Evolutionary conservation across 1,284 basidiomycete genomes (phyloP).

Genomic region (Ceraceosorus guamensis): DNA sequence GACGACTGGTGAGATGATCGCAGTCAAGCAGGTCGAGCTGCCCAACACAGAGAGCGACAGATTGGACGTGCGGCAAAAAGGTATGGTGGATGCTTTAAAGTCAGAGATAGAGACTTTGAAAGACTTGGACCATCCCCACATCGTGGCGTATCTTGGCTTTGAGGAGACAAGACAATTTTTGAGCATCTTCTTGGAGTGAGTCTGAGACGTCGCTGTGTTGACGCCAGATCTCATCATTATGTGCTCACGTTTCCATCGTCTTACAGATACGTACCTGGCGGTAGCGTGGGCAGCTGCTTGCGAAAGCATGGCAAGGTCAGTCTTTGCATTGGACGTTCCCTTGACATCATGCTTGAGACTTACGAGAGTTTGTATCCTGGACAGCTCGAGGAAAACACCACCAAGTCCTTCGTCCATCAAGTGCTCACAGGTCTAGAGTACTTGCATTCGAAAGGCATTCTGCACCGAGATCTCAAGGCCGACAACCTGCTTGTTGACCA

Average conservation of each 20-base stretch:
- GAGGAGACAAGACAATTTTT: constrained; percentile 83
- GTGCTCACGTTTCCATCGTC: no score
- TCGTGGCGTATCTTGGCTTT: constrained; percentile 86
- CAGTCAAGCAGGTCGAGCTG: constrained; percentile 97
- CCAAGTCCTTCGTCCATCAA: constrained; percentile 86
- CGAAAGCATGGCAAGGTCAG: constrained; percentile 71
- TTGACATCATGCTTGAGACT: no score
- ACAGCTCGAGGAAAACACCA: constrained; percentile 74
- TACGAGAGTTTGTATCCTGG: no score
- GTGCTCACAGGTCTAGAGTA: constrained; percentile 88
- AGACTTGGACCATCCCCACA: constrained; percentile 91
- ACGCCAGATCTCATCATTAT: no score
- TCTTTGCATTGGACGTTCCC: no score
- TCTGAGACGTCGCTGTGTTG: no score
- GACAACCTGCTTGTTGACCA: constrained; percentile 97
- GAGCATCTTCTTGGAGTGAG: constrained; percentile 80
- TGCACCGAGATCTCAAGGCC: constrained; percentile 94
- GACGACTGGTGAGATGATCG: constrained; percentile 98
- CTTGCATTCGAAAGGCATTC: constrained; percentile 80
- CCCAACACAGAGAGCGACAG: constrained; percentile 83
- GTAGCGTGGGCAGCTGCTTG: constrained; percentile 85
- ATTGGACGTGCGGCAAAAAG: constrained; percentile 73
- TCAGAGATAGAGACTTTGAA: constrained; percentile 84
- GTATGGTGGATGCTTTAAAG: constrained; percentile 82
- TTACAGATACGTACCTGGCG: constrained; percentile 76